Percentiles rank a stretch among this genome's conserved stretches.
phyloP scores from a whole-genome alignment of 768 basidiomycete genomes.

The Daedaleopsis nitida region DNA sequence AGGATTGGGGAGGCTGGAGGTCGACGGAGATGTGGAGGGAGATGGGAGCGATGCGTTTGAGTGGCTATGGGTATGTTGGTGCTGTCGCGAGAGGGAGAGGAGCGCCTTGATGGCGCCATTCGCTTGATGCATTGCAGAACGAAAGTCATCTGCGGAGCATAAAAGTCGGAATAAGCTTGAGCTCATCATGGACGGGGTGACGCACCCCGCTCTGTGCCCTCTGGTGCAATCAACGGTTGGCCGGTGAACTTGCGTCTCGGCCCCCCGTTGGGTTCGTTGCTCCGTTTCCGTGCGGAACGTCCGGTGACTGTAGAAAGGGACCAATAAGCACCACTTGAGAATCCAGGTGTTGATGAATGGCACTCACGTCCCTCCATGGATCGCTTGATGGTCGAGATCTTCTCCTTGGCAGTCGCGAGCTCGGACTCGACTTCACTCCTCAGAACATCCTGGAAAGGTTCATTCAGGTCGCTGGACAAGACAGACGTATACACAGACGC shows the following conservation, averaged over 20 bases:
- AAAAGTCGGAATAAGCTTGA: background rate
- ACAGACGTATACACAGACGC: background rate
- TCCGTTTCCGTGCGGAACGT: conserved; percentile 17
- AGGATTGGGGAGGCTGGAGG: conserved; percentile 14
- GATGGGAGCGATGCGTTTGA: conserved; percentile 32
- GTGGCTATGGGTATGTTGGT: conserved; percentile 34
- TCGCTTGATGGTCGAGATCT: conserved; percentile 64
- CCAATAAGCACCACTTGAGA: background rate
- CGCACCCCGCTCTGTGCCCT: conserved; percentile 27
- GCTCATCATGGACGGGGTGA: background rate
- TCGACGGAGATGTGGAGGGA: conserved; percentile 40
- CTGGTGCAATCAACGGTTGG: conserved; percentile 12
- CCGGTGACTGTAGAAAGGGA: conserved; percentile 17
- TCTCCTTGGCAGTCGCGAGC: conserved; percentile 70
- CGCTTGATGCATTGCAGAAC: conserved; percentile 69
- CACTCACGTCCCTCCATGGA: conserved; percentile 58
- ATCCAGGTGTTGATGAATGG: background rate
- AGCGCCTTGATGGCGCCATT: conserved; percentile 59
- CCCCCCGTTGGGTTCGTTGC: conserved; percentile 12
- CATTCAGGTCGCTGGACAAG: background rate
- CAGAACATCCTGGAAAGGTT: conserved; percentile 53
- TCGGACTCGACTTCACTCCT: conserved; percentile 75
- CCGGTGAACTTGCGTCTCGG: conserved; percentile 23
- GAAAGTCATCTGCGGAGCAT: conserved; percentile 62
- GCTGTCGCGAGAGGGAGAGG: conserved; percentile 39